Conservation (phyloP, 192 early-diverging fungal species). For the Chytriomyces confervae region DNA sequence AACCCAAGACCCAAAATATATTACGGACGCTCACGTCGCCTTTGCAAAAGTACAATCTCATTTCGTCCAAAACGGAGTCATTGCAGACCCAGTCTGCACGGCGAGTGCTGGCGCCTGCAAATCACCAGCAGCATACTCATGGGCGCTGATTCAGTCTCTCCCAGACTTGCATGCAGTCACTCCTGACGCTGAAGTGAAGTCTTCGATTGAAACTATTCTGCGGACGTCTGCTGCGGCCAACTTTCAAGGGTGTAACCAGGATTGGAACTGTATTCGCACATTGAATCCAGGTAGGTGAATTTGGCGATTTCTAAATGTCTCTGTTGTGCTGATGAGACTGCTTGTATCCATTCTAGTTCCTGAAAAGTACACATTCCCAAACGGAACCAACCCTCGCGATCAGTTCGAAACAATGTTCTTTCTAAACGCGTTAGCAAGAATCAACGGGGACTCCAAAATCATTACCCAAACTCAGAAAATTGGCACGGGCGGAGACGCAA, state of each 20-base stretch:
- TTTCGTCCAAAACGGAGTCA: not conserved
- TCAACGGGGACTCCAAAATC: not conserved
- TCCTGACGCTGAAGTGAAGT: not conserved
- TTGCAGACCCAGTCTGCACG: not conserved
- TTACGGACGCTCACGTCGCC: conserved; percentile 1
- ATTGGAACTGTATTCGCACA: conserved; percentile 34
- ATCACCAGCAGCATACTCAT: conserved; percentile 15
- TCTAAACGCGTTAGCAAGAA: conserved; percentile 13
- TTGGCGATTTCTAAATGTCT: not conserved
- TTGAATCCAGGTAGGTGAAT: not conserved
- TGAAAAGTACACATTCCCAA: conserved; percentile 24
- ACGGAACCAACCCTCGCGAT: conserved; percentile 30
- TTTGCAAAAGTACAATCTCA: not conserved
- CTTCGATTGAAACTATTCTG: not conserved
- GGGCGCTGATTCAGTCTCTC: conserved; percentile 14
- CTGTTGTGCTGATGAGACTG: not conserved
- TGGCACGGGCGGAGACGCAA: not conserved
- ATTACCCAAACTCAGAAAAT: not conserved
- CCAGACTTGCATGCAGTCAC: conserved; percentile 7
- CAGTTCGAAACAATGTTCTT: conserved; percentile 31
- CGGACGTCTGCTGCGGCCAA: conserved; percentile 1
- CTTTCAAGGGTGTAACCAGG: not conserved
- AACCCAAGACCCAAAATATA: conserved; percentile 13
- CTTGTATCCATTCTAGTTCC: not conserved
- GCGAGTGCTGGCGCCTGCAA: not conserved